A percentile compares a stretch with the other conserved stretches of the same genome.
These are phyloP conservation scores for Cystobasidium slooffiae DNA, from an alignment of 1,284 basidiomycete species.

Conservation along the genomic window DNA sequence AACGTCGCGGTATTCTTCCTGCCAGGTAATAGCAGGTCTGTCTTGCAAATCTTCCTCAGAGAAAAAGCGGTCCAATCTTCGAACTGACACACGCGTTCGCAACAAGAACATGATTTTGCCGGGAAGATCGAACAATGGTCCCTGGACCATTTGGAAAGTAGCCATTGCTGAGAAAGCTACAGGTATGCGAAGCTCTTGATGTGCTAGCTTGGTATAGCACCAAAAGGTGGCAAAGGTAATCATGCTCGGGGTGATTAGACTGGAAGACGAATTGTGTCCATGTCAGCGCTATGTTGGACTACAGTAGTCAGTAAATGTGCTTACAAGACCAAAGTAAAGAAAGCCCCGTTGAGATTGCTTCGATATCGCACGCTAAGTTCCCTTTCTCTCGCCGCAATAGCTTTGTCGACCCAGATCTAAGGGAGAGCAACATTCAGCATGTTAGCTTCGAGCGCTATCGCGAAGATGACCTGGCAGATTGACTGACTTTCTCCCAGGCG, in stretches of 20 bases:
- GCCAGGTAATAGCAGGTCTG: not conserved
- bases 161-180: slow-evolving; percentile 34
- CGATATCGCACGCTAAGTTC: slow-evolving; percentile 35
- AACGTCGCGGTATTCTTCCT: not conserved
- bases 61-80: slow-evolving; percentile 38
- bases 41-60: slow-evolving; percentile 31
- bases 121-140: slow-evolving; percentile 29
- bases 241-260: slow-evolving; percentile 29
- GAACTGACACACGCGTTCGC: slow-evolving; percentile 31
- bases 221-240: slow-evolving; percentile 41
- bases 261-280: not conserved
- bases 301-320: not conserved
- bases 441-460: too few relatives aligned
- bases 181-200: slow-evolving; percentile 27
- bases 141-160: slow-evolving; percentile 25
- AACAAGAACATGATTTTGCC: slow-evolving; percentile 25
- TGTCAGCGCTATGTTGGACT: not conserved
- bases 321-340: slow-evolving; percentile 26
- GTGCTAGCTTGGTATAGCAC: slow-evolving; percentile 38
- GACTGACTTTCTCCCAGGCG: slow-evolving; percentile 42
- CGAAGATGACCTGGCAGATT: too few relatives aligned
- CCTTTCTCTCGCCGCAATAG: slow-evolving; percentile 34
- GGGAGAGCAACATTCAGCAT: too few relatives aligned
- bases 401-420: slow-evolving; percentile 42
- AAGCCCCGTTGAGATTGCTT: slow-evolving; percentile 35